Base-by-base conservation (phyloP, 352 stramenopile genomes). In the Globisporangium canariense region DNA sequence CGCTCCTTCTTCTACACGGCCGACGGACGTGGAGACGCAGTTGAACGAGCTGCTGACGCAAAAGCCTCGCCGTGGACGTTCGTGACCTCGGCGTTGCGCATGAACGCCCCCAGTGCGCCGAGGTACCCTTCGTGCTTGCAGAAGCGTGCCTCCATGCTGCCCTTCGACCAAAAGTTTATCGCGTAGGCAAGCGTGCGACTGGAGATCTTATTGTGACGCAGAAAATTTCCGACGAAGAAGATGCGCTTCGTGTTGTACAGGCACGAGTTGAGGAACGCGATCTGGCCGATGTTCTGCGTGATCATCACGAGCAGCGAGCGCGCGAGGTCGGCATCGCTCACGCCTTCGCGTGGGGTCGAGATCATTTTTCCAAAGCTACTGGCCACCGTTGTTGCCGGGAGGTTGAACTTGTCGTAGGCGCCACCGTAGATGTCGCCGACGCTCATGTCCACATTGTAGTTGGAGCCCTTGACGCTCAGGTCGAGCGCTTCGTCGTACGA, bases 381-480 rank as follows among this genome's bases (percentile, higher is more conserved):
- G 5, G 98, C 98, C 5, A 99, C 96, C 7, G 90, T 90, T 11
- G 83, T 90, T 0, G 88, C 89, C 7, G 82, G 90, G 13, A 98
- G 73, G 47, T 97, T 93, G 58, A 98, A 98, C 63, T 97, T 96
- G 28, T 97, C 93, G 80, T 98, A 98, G 43, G 92, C 89, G 55
- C 90, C 87, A 11, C 98, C 98, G 74, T 99, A 99, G 68, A 99
- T 99, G 74, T 99, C 98, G 28, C 96, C 95, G 38, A 99, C 98
- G 67, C 97, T 98, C 93, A 99, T 98, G 75, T 99, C 96, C 10
- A 99, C 94, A 22, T 81, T 81, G 60, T 85, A 73, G 68, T 94
- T 94, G 57, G 81, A 83, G 49, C 88, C 88, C 60, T 89, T 68
- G 9, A 93, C 88, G 45, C 81, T 86, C 49, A 92, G 75, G 57